These are phyloP conservation scores for Oxytropis ochrocephala DNA, from an alignment of 306 rosid genomes.

Conservation along the genomic window DNA sequence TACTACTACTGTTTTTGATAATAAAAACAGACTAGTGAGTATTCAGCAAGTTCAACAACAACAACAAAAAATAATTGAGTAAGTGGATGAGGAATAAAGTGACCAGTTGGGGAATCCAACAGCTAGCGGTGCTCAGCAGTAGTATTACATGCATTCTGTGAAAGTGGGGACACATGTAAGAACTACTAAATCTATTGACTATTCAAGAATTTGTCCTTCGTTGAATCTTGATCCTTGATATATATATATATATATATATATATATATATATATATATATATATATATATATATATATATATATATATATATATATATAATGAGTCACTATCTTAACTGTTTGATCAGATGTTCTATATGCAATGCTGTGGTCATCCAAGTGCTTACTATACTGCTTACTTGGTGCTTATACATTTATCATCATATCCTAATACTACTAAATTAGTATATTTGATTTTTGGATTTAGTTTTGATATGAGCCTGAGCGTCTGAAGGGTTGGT, in stretches of 20 bases:
- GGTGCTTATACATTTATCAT: not conserved
- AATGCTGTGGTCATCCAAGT: not conserved
- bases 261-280: no score
- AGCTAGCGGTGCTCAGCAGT: slow-evolving; percentile 25
- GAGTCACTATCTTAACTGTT: not conserved
- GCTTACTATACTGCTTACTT: not conserved
- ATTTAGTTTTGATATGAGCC: no score
- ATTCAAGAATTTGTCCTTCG: not conserved
- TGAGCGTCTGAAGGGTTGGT: no score
- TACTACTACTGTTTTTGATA: no score
- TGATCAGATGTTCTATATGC: not conserved
- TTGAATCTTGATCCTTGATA: not conserved
- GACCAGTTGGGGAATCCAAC: slow-evolving; percentile 10
- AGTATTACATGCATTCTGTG: slow-evolving; percentile 27
- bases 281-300: no score
- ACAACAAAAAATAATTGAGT: slow-evolving; percentile 19
- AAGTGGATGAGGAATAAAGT: not conserved
- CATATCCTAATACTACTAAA: no score
- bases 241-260: no score
- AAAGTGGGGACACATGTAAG: slow-evolving; percentile 15
- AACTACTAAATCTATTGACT: not conserved
- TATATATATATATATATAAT: not conserved
- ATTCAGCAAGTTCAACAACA: not conserved
- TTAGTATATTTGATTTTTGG: no score
- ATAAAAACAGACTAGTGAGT: not conserved